These are phyloP conservation scores for Dactylellina leptospora DNA, from an alignment of 2,329 filamentous ascomycete species.

Conservation along the genomic window DNA sequence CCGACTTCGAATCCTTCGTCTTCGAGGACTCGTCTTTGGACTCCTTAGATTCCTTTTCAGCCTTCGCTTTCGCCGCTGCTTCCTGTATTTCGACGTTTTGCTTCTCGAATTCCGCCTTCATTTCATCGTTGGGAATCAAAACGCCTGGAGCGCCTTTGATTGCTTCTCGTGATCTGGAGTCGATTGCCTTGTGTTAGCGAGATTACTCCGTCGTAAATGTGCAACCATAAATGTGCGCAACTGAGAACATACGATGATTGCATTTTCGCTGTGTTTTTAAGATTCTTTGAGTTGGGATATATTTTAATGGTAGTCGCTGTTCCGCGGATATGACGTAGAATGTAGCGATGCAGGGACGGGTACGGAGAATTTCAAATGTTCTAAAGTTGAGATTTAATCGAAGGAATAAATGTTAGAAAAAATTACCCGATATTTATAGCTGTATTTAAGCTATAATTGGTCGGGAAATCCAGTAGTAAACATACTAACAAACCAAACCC, in stretches of 20 bases:
- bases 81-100: constrained; percentile 9
- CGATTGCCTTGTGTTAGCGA: constrained; percentile 6
- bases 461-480: neutral
- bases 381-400: no score
- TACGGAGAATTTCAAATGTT: no score
- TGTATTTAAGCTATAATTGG: neutral
- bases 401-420: no score
- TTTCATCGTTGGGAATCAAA: constrained; percentile 19
- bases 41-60: constrained; percentile 21
- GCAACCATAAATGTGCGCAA: neutral
- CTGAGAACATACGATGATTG: neutral
- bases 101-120: constrained; percentile 25
- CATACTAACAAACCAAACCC: neutral
- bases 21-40: constrained; percentile 6
- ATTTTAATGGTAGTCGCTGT: no score
- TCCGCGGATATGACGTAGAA: no score
- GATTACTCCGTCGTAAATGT: no score
- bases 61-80: constrained; percentile 1
- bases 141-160: constrained; percentile 23
- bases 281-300: neutral
- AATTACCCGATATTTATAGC: neutral
- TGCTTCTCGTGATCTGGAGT: constrained; percentile 5
- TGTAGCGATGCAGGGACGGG: no score
- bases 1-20: constrained; percentile 18
- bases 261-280: neutral